Evolutionary conservation across 306 rosid genomes (phyloP).

Genomic region (Albizia julibrissin): DNA sequence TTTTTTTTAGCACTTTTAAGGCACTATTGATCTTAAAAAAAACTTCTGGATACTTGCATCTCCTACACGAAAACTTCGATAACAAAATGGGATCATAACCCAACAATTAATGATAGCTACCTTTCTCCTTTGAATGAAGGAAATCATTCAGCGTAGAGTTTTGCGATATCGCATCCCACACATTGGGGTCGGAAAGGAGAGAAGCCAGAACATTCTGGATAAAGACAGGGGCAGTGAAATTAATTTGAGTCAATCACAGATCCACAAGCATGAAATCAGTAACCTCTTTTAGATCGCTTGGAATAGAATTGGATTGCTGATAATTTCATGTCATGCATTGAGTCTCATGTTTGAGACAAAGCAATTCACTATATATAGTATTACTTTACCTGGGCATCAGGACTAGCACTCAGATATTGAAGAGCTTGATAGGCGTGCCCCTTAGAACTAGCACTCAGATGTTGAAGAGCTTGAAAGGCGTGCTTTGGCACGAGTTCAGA

Average conservation of each 20-base stretch:
- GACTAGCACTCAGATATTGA: slow-evolving; percentile 53
- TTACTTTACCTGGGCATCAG: slow-evolving; percentile 69
- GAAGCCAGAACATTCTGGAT: slow-evolving; percentile 79
- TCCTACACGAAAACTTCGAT: no score
- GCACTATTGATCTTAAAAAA: no score
- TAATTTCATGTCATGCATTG: not conserved
- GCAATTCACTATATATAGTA: not conserved
- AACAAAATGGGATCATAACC: no score
- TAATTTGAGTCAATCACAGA: slow-evolving; percentile 12
- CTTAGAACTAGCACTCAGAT: no score
- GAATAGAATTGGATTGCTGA: not conserved
- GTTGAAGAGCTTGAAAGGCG: not conserved
- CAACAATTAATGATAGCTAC: slow-evolving; percentile 29
- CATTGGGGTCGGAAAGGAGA: slow-evolving; percentile 57
- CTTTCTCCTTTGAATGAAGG: slow-evolving; percentile 46
- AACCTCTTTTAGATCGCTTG: not conserved
- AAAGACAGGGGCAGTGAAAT: slow-evolving; percentile 19
- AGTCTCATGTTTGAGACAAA: not conserved
- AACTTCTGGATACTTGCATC: no score
- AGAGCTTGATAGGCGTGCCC: slow-evolving; percentile 54
- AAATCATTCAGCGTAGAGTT: slow-evolving; percentile 57
- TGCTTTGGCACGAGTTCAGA: slow-evolving; percentile 51
- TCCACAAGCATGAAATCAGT: not conserved
- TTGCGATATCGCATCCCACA: slow-evolving; percentile 70
- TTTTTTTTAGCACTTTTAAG: no score